Percentiles rank a stretch among this genome's conserved stretches.
These are phyloP conservation scores for Nigrospora sphaerica DNA, from an alignment of 2,329 filamentous ascomycete genomes.

Conservation along the genomic window DNA sequence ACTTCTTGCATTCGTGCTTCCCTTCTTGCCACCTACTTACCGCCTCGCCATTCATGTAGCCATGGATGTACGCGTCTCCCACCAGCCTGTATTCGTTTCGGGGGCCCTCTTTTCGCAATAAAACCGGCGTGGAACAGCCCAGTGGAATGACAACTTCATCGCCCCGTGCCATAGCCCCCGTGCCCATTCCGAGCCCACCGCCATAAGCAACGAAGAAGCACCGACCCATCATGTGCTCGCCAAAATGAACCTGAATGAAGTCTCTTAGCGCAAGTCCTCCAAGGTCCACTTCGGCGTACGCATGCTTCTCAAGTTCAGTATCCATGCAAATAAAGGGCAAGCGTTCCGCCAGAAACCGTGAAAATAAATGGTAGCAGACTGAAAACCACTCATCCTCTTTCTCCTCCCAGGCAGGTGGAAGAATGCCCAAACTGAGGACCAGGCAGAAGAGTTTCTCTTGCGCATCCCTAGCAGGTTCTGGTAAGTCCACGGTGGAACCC, in stretches of 20 bases:
- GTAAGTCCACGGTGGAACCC: conserved; percentile 1
- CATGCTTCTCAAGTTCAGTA: conserved; percentile 5
- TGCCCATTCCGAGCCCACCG: conserved; percentile 22
- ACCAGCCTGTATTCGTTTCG: conserved; percentile 19
- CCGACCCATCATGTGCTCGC: conserved; percentile 13
- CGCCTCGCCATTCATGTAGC: too few relatives aligned
- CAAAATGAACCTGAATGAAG: conserved; percentile 11
- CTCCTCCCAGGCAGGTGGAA: conserved; percentile 6
- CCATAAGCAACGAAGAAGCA: conserved; percentile 14
- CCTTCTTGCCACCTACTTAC: too few relatives aligned
- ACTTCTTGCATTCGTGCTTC: too few relatives aligned
- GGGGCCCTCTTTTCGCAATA: conserved; percentile 17
- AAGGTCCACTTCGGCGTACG: neutral
- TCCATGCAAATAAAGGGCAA: conserved; percentile 11
- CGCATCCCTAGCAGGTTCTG: neutral
- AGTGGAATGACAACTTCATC: conserved; percentile 26
- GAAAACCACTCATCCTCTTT: conserved; percentile 10
- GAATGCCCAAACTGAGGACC: conserved; percentile 19
- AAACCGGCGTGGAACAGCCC: conserved; percentile 25
- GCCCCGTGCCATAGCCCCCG: conserved; percentile 18
- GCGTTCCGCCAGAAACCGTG: conserved; percentile 8
- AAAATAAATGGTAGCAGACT: conserved; percentile 13
- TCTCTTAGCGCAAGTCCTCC: neutral
- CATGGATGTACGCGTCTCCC: conserved; percentile 26
- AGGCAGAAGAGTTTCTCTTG: conserved; percentile 22